Evolutionary conservation across 2,329 filamentous ascomycete genomes (phyloP).

Genomic region (Fusarium xyrophilum): DNA sequence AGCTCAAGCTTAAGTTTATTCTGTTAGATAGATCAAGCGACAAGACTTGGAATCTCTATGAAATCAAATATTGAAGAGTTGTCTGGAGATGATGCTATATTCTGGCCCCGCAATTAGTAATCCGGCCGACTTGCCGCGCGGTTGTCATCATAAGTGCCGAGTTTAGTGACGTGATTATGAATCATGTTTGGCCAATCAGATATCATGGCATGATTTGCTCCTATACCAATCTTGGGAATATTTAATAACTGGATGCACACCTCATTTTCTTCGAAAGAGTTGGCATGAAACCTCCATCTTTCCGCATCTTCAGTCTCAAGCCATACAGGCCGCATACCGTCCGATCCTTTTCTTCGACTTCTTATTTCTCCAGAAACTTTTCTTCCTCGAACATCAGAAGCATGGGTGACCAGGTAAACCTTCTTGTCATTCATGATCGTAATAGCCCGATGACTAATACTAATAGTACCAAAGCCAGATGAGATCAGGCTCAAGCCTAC

Average conservation of each 20-base stretch:
- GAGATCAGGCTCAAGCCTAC: conserved; percentile 5
- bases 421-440: fast-evolving
- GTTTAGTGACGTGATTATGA: conserved; percentile 6
- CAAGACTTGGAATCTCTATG: not conserved
- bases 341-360: too few species aligned
- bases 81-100: not conserved
- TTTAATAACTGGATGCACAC: fast-evolving
- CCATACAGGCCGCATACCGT: fast-evolving
- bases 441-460: not conserved
- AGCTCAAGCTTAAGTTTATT: not conserved
- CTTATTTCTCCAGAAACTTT: fast-evolving
- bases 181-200: not conserved
- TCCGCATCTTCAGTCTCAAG: too few species aligned
- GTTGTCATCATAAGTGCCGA: not conserved
- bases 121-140: conserved; percentile 3
- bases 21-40: not conserved
- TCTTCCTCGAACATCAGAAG: fast-evolving
- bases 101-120: not conserved
- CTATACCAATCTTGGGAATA: fast-evolving
- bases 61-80: too few species aligned
- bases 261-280: too few species aligned
- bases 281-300: not conserved
- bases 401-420: conserved; percentile 5
- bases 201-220: not conserved
- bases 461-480: not conserved